These are phyloP conservation scores for Neurospora discreta DNA, from an alignment of 495 filamentous ascomycete genomes.

Conservation along the genomic window DNA sequence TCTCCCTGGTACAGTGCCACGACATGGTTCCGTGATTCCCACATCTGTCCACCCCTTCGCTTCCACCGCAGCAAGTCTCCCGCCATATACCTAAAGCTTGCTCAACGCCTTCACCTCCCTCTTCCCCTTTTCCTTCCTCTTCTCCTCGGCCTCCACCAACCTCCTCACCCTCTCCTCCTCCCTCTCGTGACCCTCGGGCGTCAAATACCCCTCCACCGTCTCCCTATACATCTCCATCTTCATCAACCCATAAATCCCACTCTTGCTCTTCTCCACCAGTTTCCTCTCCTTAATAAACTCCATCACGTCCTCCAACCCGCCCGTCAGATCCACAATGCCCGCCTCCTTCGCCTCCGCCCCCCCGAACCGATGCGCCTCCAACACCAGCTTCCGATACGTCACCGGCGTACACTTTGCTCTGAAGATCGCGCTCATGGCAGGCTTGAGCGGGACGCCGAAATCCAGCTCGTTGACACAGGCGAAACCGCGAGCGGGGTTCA, in stretches of 20 bases:
- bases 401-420: conserved; percentile 48
- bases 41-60: too few relatives aligned
- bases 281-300: conserved; percentile 42
- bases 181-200: conserved; percentile 24
- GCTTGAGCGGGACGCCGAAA: conserved; percentile 56
- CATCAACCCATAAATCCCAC: conserved; percentile 53
- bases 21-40: too few relatives aligned
- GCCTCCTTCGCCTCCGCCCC: conserved; percentile 47
- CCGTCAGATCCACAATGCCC: conserved; percentile 58
- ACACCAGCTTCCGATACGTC: conserved; percentile 50
- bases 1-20: too few relatives aligned
- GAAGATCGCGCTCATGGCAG: conserved; percentile 66
- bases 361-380: conserved; percentile 57
- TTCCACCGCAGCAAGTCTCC: too few relatives aligned
- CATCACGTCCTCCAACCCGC: conserved; percentile 49
- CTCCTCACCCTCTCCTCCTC: conserved; percentile 36
- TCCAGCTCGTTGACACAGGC: conserved; percentile 71
- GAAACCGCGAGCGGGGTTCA: conserved; percentile 56
- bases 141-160: conserved; percentile 22
- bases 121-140: conserved; percentile 21
- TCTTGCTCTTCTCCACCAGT: conserved; percentile 46
- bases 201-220: conserved; percentile 39
- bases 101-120: conserved; percentile 26
- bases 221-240: conserved; percentile 66
- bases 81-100: background rate